A percentile compares a stretch with the other conserved stretches of the same genome.
These are phyloP conservation scores for Centrapalus pauciflorus DNA, from an alignment of 129 eudicot species.

Conservation along the genomic window DNA sequence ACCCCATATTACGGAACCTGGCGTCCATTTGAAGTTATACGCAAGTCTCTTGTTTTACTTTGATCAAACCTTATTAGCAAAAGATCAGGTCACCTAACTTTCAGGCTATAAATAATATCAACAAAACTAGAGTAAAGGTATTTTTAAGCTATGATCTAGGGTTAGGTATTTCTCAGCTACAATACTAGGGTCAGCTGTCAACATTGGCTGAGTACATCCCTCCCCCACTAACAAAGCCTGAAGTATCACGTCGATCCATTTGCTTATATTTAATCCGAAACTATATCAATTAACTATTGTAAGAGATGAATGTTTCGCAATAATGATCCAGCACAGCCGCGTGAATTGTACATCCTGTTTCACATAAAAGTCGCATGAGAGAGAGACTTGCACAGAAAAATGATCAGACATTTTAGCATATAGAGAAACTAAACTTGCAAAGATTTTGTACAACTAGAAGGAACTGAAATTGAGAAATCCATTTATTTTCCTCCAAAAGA, in stretches of 20 bases:
- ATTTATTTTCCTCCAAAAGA: not conserved
- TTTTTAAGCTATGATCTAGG: slow-evolving; percentile 27
- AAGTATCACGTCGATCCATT: slow-evolving; percentile 98
- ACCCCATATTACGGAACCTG: slow-evolving; percentile 48
- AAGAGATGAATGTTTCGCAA: slow-evolving; percentile 7
- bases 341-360: slow-evolving; percentile 53
- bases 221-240: slow-evolving; percentile 98
- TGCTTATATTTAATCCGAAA: slow-evolving; percentile 17
- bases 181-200: slow-evolving; percentile 56
- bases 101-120: slow-evolving; percentile 36
- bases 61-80: slow-evolving; percentile 38
- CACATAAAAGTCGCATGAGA: slow-evolving; percentile 23
- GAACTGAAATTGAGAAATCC: not conserved
- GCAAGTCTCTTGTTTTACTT: slow-evolving; percentile 36
- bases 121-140: slow-evolving; percentile 49
- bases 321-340: slow-evolving; percentile 22
- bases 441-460: not conserved
- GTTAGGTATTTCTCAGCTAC: slow-evolving; percentile 16
- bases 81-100: slow-evolving; percentile 59
- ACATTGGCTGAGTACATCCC: slow-evolving; percentile 33
- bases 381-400: not conserved
- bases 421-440: not conserved
- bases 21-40: slow-evolving; percentile 56
- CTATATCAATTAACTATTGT: slow-evolving; percentile 25
- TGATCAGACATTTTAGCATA: not conserved